Evolutionary conservation across 306 rosid genomes (phyloP).

Genomic region (Argentina anserina): DNA sequence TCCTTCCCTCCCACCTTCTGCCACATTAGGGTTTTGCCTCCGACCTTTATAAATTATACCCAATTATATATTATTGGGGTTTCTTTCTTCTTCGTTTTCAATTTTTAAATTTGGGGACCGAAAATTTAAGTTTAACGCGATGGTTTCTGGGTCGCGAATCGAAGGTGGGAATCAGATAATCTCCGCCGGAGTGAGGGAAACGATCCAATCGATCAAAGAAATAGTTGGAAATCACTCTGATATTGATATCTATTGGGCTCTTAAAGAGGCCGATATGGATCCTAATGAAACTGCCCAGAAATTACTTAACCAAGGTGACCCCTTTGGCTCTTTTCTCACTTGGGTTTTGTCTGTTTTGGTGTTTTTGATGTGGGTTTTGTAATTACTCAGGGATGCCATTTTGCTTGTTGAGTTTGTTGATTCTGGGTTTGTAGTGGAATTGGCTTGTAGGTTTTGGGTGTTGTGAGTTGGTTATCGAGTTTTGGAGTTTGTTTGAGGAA

Average conservation of each 20-base stretch:
- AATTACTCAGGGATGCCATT: not conserved
- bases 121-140: constrained; percentile 25
- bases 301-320: constrained; percentile 87
- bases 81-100: not conserved
- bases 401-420: not conserved
- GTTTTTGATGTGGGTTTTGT: not conserved
- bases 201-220: constrained; percentile 88
- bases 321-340: not conserved
- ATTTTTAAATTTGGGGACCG: not conserved
- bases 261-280: constrained; percentile 90
- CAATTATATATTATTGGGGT: not conserved
- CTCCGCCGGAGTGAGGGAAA: constrained; percentile 60
- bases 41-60: not conserved
- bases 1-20: constrained; percentile 5
- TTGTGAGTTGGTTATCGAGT: not conserved
- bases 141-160: constrained; percentile 61
- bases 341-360: constrained; percentile 4
- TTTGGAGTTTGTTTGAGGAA: not conserved
- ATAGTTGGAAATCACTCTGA: constrained; percentile 84
- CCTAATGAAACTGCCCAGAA: constrained; percentile 98
- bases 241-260: constrained; percentile 78
- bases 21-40: constrained; percentile 37
- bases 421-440: not conserved
- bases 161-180: constrained; percentile 71
- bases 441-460: not conserved